Conservation (phyloP, 176 grass and related monocot species). For the Oryza meridionalis region DNA sequence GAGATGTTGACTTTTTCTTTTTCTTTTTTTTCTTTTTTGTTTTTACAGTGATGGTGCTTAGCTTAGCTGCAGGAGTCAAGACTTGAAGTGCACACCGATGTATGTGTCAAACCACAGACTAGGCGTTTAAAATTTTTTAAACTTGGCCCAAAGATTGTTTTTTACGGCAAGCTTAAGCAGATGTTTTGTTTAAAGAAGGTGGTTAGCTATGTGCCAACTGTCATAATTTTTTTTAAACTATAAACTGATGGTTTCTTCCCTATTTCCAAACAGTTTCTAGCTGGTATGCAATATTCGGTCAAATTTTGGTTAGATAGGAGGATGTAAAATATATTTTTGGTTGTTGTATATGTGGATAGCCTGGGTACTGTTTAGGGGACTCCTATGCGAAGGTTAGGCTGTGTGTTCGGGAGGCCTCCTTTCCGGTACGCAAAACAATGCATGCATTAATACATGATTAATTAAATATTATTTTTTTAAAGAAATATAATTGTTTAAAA, state of each 20-base stretch:
- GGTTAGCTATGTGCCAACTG: background rate
- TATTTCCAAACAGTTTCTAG: too few relatives aligned
- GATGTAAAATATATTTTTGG: too few relatives aligned
- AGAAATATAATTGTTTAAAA: too few relatives aligned
- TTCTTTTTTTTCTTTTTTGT: background rate
- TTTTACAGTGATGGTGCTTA: background rate
- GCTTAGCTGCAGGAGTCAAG: background rate
- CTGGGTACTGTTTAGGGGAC: too few relatives aligned
- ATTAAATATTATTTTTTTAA: too few relatives aligned
- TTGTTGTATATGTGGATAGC: too few relatives aligned
- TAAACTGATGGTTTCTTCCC: background rate
- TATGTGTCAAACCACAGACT: background rate
- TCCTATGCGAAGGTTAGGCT: background rate
- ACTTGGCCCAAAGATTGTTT: background rate
- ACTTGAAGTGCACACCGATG: background rate
- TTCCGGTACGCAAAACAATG: too few relatives aligned
- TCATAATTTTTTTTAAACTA: background rate
- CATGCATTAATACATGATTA: too few relatives aligned
- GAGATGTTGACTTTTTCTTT: constrained; percentile 35
- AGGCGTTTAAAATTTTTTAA: background rate
- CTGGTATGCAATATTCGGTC: too few relatives aligned
- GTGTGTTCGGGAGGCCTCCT: too few relatives aligned
- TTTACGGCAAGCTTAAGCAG: constrained; percentile 18
- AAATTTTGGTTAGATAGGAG: too few relatives aligned
- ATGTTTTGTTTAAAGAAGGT: background rate